Conservation (phyloP, 192 early-diverging fungal species). For the Coemansia sp. region DNA sequence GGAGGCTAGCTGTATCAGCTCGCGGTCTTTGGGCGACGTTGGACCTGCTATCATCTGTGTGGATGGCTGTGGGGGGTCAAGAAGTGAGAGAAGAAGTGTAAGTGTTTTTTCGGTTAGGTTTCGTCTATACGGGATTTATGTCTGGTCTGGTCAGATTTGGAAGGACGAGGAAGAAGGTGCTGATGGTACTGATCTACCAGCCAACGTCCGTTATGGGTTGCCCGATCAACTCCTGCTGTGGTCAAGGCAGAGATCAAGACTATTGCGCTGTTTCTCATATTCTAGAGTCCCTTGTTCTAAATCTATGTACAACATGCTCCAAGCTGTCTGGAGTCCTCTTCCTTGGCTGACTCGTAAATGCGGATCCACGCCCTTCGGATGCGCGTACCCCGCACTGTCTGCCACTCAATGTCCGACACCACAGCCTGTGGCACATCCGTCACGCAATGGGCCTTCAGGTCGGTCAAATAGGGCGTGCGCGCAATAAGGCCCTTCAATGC, state of each 20-base stretch:
- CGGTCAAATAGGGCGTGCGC: background rate
- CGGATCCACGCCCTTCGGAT: slow-evolving; percentile 1
- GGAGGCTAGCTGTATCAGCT: background rate
- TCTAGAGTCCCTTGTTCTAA: background rate
- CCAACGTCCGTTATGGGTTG: too few relatives aligned
- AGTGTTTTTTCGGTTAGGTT: background rate
- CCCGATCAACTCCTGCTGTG: too few relatives aligned
- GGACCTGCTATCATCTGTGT: background rate
- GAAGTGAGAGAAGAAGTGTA: background rate
- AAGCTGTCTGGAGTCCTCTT: background rate
- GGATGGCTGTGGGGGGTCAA: background rate
- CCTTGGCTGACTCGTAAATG: background rate
- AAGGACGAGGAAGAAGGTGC: too few relatives aligned
- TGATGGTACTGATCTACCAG: too few relatives aligned
- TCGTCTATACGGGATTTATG: too few relatives aligned
- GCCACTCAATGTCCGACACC: background rate
- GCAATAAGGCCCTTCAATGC: background rate
- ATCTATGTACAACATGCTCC: background rate
- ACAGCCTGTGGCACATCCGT: background rate
- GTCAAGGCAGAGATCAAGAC: too few relatives aligned
- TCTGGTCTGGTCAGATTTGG: too few relatives aligned
- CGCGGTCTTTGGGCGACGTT: background rate
- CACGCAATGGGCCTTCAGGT: background rate
- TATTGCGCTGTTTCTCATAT: too few relatives aligned
- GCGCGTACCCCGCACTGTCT: background rate